Evolutionary conservation across 2,329 filamentous ascomycete species (phyloP).

Genomic region (Phyllosticta citrichinensis): DNA sequence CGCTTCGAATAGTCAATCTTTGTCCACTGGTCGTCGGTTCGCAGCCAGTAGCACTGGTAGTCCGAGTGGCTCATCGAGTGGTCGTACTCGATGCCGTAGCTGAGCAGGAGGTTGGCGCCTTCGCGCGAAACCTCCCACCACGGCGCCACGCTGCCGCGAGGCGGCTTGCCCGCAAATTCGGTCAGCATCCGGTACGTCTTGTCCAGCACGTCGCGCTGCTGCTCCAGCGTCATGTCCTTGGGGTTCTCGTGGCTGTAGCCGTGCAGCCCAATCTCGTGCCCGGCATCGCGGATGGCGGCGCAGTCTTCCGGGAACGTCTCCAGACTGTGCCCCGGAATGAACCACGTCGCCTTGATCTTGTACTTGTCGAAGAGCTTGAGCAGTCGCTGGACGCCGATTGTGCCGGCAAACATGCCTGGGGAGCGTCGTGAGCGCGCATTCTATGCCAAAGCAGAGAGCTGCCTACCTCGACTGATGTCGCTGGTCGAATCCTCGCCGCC

Average conservation of each 20-base stretch:
- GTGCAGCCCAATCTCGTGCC: slow-evolving; percentile 59
- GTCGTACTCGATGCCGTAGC: slow-evolving; percentile 61
- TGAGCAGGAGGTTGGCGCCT: slow-evolving; percentile 53
- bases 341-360: slow-evolving; percentile 59
- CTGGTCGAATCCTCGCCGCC: slow-evolving; percentile 61
- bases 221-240: slow-evolving; percentile 59
- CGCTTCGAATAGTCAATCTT: slow-evolving; percentile 58
- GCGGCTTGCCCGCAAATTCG: slow-evolving; percentile 60
- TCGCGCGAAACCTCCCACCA: slow-evolving; percentile 67
- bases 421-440: slow-evolving; percentile 3
- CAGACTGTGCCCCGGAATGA: slow-evolving; percentile 52
- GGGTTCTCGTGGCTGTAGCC: slow-evolving; percentile 68
- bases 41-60: slow-evolving; percentile 53
- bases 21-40: slow-evolving; percentile 55
- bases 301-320: slow-evolving; percentile 60
- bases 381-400: slow-evolving; percentile 53
- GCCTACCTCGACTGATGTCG: slow-evolving; percentile 58
- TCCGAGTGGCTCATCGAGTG: slow-evolving; percentile 59
- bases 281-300: slow-evolving; percentile 48
- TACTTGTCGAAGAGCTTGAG: slow-evolving; percentile 64
- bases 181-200: slow-evolving; percentile 64
- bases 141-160: slow-evolving; percentile 61
- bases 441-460: background rate
- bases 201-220: slow-evolving; percentile 65
- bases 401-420: slow-evolving; percentile 57